These are phyloP conservation scores for Curvularia hawaiiensis DNA, from an alignment of 2,329 filamentous ascomycete genomes.

Conservation along the genomic window DNA sequence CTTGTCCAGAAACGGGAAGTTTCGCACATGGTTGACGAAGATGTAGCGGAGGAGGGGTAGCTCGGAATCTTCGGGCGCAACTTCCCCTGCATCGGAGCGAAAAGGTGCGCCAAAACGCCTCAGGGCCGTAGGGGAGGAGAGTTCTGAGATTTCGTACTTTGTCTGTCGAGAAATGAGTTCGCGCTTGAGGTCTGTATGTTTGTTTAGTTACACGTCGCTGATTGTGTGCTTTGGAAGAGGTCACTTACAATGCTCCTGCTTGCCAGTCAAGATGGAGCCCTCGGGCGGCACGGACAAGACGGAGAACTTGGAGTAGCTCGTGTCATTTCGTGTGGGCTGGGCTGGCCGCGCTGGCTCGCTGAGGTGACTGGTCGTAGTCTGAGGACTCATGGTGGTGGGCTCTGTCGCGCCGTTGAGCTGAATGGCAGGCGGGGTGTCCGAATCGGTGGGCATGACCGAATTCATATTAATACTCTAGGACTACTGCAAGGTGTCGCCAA, in stretches of 20 bases:
- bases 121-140: conserved; percentile 92
- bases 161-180: conserved; percentile 93
- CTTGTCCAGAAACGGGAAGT: conserved; percentile 97
- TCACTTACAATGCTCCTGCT: conserved; percentile 91
- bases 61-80: conserved; percentile 91
- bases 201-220: conserved; percentile 17
- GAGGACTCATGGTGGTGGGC: conserved; percentile 38
- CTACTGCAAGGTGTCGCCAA: background rate
- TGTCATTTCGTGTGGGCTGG: conserved; percentile 32
- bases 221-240: conserved; percentile 1
- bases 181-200: conserved; percentile 79
- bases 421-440: conserved; percentile 34
- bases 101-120: conserved; percentile 96
- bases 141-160: conserved; percentile 85
- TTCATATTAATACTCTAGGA: conserved; percentile 16
- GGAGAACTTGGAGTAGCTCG: conserved; percentile 48
- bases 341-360: conserved; percentile 31
- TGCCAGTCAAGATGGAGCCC: conserved; percentile 77
- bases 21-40: conserved; percentile 96
- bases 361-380: conserved; percentile 26
- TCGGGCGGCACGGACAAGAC: conserved; percentile 56
- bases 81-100: conserved; percentile 87
- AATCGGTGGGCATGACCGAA: conserved; percentile 32
- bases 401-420: conserved; percentile 41
- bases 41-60: conserved; percentile 93